Evolutionary conservation across 768 basidiomycete species (phyloP), one percentile per base, ranked within the genome.

Genomic region (Pulveroboletus sp.): DNA sequence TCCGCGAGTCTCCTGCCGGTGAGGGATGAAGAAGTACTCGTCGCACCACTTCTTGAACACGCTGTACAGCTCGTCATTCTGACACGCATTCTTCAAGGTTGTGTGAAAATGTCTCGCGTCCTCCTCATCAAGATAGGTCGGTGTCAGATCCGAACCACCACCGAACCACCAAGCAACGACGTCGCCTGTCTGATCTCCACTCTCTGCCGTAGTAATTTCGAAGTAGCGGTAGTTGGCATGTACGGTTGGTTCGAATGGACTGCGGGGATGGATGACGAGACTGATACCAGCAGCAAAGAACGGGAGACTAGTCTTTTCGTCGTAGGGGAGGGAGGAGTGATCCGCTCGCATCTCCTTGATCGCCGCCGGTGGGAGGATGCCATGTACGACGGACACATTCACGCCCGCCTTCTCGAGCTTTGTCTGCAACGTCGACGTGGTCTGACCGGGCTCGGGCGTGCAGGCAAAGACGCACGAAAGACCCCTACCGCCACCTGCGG

Each of bases 171-270:
- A 97, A 26, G 93, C 84, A 37, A 93, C 70, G 17, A 89, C 70
- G 56, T 79, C 77, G 8, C 78, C 76, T 24, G 71, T 63, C 46
- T 65, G 64, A 3, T 70, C 70, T 33, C 69, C 68, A 21, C 62
- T 64, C 4, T 56, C 55, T 1, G 58, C 59, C 73, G 71, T 55
- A 3, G 83, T 84, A 56, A 96, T 82, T 69, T 98, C 95, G 63
- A 99, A 99, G 70, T 97, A 98, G 47, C 96, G 89, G 61, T 94
- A 96, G 68, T 99, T 99, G 51, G 89, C 83, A 67, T 99, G 95
- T 6, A 92, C 85, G 18, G 95, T 97, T 8, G 96, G 93, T 14
- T 89, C 86, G 61, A 91, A 82, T 4, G 95, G 96, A 71, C 93
- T 96, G 46, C 84, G 79, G 0, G 95, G 95, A 67, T 99, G 95